Base-by-base conservation (phyloP, 2,329 filamentous ascomycete genomes). In the Diaporthe citri region DNA sequence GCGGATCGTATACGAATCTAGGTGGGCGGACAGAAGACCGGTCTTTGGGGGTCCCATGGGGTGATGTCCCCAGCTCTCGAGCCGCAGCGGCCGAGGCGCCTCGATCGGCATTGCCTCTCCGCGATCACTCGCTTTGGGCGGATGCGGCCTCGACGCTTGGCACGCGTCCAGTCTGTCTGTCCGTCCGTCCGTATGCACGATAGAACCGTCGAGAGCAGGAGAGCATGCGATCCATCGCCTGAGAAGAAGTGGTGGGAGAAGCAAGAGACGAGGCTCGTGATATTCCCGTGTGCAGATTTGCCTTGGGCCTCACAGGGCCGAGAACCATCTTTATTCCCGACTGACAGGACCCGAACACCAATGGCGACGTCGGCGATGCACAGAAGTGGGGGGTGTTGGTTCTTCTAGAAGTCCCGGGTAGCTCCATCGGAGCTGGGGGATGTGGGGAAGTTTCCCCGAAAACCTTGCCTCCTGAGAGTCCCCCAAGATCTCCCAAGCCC, bases 381-480 rank as follows among this genome's bases (percentile, higher is more conserved):
- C 5, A 2, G 8, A 43, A 51, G 71, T 72, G 71, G 71, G 71
- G 71, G 3, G 22, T 8, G 34, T 51, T 48, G 46, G 3, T 43
- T 34, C 57, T 64, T 72, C 71, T 62, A 72, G 57, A 64, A 72
- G n/a, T 41, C 41, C 4, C 41, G 60, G 41, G 12, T 62, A 59
- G 56, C 70, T 62, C 48, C 46, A 57, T 67, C 31, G 28, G 22
- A 12, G 46, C 62, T 67, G 59, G 59, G 48, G 56, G 43, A 55
- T 64, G 70, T 72, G 70, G 70, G 70, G 46, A 62, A 62, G 34
- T 57, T 41, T 69, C 64, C 64, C 46, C 64, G 41, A 48, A 48
- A 69, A 69, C 64, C 64, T 55, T 69, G 31, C 46, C 70, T 72
- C 46, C 39, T 46, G 31, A 51, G 20, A 31, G 25, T 7, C 25